Conservation (phyloP, 306 rosid species). For the Prunus kanzakura region DNA sequence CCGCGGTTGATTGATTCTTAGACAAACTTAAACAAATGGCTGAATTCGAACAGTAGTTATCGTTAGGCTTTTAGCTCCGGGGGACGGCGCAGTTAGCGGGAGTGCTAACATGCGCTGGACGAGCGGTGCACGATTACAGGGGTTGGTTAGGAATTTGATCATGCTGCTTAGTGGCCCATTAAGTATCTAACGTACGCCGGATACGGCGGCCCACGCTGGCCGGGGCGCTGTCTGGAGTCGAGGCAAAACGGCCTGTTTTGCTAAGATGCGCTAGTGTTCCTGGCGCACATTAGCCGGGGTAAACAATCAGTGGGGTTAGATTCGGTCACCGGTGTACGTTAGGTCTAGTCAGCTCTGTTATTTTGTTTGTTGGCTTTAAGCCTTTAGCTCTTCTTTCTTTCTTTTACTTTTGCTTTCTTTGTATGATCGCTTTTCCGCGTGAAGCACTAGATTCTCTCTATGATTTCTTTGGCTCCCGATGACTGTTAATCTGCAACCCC, state of each 20-base stretch:
- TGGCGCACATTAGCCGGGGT: background rate
- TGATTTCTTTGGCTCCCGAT: constrained; percentile 26
- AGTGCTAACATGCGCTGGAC: background rate
- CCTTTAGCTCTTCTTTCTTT: background rate
- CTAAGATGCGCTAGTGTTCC: background rate
- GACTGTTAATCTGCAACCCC: constrained; percentile 38
- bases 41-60: background rate
- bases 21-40: background rate
- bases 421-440: constrained; percentile 48
- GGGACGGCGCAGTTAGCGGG: background rate
- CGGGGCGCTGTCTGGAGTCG: background rate
- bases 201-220: background rate
- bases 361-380: background rate
- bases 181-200: background rate
- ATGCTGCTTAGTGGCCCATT: constrained; percentile 20
- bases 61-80: background rate
- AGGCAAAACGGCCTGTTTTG: background rate
- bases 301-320: constrained; percentile 1
- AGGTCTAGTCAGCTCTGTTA: constrained; percentile 1
- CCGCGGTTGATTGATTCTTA: background rate
- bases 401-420: constrained; percentile 8
- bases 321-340: constrained; percentile 6
- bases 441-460: constrained; percentile 47
- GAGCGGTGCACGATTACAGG: background rate
- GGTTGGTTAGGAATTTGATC: background rate